Evolutionary conservation across 768 basidiomycete species (phyloP).

Genomic region (Tulasnella sp.): DNA sequence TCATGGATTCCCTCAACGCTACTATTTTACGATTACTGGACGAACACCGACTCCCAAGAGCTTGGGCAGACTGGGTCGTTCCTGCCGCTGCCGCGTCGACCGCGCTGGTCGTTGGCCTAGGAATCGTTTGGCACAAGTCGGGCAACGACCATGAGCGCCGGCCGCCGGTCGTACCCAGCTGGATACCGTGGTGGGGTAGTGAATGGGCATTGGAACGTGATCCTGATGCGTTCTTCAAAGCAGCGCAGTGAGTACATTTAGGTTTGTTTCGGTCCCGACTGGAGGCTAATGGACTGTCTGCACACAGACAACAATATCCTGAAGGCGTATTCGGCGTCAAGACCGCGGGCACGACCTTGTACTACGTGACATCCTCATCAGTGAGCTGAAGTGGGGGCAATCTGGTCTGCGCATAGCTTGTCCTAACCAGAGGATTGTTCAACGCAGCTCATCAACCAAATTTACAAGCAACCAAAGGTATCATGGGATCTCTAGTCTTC

Average conservation of each 20-base stretch:
- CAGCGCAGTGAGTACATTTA: slow-evolving; percentile 1
- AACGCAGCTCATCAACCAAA: slow-evolving; percentile 15
- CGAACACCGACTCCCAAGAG: not conserved
- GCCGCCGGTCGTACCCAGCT: slow-evolving; percentile 17
- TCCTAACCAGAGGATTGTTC: not conserved
- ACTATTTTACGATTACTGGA: slow-evolving; percentile 11
- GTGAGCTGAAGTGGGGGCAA: not conserved
- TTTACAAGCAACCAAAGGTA: slow-evolving; percentile 28
- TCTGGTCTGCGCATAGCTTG: not conserved
- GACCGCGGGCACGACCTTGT: slow-evolving; percentile 10
- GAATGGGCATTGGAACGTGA: slow-evolving; percentile 13
- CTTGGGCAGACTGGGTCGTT: slow-evolving; percentile 10
- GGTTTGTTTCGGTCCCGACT: not conserved
- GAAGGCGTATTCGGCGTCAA: slow-evolving; percentile 18
- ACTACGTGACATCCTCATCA: not conserved
- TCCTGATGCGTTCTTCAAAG: slow-evolving; percentile 22
- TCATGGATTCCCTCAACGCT: slow-evolving; percentile 21
- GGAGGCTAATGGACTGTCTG: not conserved
- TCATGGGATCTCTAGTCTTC: too few species aligned
- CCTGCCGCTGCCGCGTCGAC: slow-evolving; percentile 16
- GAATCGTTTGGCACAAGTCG: not conserved
- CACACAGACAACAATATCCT: not conserved
- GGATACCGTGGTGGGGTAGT: slow-evolving; percentile 24
- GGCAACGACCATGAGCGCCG: not conserved
- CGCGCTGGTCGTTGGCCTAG: not conserved